These are phyloP conservation scores for Naganishia vaughanmartiniae DNA, from an alignment of 768 basidiomycete genomes.

Conservation along the genomic window DNA sequence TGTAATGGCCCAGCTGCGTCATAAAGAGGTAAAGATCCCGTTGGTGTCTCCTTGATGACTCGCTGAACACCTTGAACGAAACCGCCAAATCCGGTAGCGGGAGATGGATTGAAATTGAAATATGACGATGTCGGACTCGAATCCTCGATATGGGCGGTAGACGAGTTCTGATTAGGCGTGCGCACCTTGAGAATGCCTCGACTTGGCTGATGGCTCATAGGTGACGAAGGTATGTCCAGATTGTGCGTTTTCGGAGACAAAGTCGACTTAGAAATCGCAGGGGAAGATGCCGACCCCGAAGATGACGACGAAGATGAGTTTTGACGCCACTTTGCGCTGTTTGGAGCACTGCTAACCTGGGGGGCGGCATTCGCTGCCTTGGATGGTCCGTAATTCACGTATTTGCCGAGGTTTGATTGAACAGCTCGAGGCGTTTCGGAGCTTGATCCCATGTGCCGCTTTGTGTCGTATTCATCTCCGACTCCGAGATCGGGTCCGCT, in stretches of 20 bases:
- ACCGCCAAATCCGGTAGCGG: conserved; percentile 51
- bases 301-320: conserved; percentile 11
- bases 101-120: conserved; percentile 52
- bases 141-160: conserved; percentile 26
- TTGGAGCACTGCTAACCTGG: conserved; percentile 16
- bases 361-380: neutral
- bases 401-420: conserved; percentile 50
- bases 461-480: conserved; percentile 47
- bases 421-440: conserved; percentile 34
- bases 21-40: conserved; percentile 33
- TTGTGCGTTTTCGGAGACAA: conserved; percentile 53
- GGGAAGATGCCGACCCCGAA: conserved; percentile 15
- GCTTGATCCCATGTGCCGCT: conserved; percentile 36
- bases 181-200: conserved; percentile 52
- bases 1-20: conserved; percentile 27
- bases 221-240: conserved; percentile 34
- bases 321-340: conserved; percentile 32
- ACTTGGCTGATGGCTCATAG: conserved; percentile 34
- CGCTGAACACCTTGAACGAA: conserved; percentile 36
- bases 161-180: conserved; percentile 28
- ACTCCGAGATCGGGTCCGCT: conserved; percentile 62
- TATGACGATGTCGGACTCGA: conserved; percentile 40
- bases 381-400: conserved; percentile 29
- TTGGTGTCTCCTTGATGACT: conserved; percentile 26
- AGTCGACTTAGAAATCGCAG: conserved; percentile 21